These are phyloP conservation scores for Croton setiger DNA, from an alignment of 441 rosid genomes.

Conservation along the genomic window DNA sequence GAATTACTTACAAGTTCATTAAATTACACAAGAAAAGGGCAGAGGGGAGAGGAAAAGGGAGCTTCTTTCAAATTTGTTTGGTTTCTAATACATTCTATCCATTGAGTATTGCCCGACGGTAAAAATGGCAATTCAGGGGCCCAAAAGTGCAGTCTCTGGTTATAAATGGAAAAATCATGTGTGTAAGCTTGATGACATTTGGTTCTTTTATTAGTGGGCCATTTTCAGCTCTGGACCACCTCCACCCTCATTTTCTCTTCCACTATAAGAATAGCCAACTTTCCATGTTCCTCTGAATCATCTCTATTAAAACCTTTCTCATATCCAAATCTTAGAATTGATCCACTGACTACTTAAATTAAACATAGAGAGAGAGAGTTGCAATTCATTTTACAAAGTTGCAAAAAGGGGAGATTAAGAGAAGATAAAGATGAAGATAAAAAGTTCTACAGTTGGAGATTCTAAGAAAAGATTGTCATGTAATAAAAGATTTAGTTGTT, in stretches of 20 bases:
- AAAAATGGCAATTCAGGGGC: conserved; percentile 18
- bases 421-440: conserved; percentile 28
- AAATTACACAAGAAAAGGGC: conserved; percentile 11
- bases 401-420: background rate
- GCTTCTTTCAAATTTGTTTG: conserved; percentile 9
- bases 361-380: background rate
- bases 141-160: conserved; percentile 27
- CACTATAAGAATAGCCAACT: conserved; percentile 26
- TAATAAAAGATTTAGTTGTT: conserved; percentile 40
- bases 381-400: background rate
- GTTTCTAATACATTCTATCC: conserved; percentile 9
- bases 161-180: conserved; percentile 15
- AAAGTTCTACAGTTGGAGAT: conserved; percentile 24
- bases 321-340: conserved; percentile 2
- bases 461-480: conserved; percentile 37
- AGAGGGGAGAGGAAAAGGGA: background rate
- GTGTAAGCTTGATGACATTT: conserved; percentile 19
- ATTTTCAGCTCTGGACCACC: conserved; percentile 23
- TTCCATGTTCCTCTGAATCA: conserved; percentile 25
- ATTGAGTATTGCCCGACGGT: conserved; percentile 11
- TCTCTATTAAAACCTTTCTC: conserved; percentile 16
- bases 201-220: conserved; percentile 25
- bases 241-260: background rate
- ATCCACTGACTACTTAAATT: conserved; percentile 1
- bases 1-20: too few relatives aligned